These are phyloP conservation scores for Strobilomyces confusus DNA, from an alignment of 768 basidiomycete genomes.

Conservation along the genomic window DNA sequence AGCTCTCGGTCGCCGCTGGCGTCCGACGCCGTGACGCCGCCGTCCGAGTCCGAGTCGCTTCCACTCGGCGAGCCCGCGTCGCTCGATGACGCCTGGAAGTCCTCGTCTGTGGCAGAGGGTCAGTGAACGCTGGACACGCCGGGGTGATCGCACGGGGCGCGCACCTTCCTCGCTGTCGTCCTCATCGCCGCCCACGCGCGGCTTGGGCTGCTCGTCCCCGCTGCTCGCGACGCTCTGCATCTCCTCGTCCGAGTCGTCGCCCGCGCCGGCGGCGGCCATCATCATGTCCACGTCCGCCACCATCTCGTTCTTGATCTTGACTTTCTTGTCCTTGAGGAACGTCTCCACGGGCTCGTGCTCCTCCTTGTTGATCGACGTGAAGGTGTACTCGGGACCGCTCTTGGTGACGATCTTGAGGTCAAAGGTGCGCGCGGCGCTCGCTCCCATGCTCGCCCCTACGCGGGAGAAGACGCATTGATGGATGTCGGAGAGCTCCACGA, in stretches of 20 bases:
- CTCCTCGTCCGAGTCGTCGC: conserved; percentile 74
- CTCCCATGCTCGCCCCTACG: conserved; percentile 80
- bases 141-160: no score
- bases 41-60: conserved; percentile 56
- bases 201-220: conserved; percentile 56
- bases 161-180: conserved; percentile 76
- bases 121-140: no score
- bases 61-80: conserved; percentile 88
- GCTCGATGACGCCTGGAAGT: conserved; percentile 83
- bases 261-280: conserved; percentile 58
- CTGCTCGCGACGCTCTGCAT: conserved; percentile 79
- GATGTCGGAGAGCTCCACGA: conserved; percentile 87
- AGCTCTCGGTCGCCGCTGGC: conserved; percentile 76
- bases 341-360: conserved; percentile 84
- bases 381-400: conserved; percentile 79
- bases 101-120: conserved; percentile 81
- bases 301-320: conserved; percentile 95
- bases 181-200: conserved; percentile 47
- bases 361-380: conserved; percentile 93
- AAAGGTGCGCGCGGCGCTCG: conserved; percentile 85
- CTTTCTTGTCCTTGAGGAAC: conserved; percentile 87
- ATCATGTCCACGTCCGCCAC: conserved; percentile 80
- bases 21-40: conserved; percentile 78
- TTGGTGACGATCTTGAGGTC: conserved; percentile 89
- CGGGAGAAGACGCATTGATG: conserved; percentile 91